Evolutionary conservation across 345 rosid genomes (phyloP), one percentile per base, ranked within the genome.

Genomic region (Eucalyptus lansdowneana): DNA sequence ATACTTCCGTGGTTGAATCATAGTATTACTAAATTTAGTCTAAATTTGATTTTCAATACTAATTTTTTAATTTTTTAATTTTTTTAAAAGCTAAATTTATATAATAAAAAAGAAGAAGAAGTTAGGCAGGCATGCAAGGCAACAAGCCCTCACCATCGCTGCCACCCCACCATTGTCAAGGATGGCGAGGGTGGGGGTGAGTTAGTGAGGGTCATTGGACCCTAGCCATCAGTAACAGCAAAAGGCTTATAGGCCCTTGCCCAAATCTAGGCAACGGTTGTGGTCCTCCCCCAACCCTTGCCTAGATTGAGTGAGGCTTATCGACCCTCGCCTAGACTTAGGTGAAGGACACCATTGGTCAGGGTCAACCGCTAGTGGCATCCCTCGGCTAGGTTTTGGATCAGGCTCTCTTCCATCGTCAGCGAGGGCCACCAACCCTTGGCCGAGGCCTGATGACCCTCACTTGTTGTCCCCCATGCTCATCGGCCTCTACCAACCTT

Each of bases 191-290:
- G 24, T 53, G 58, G 58, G 56, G 56, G 10, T 53, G 58, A 53
- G 1, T 53, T 0, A 53, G 0, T 0, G 11, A 53, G 5, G 58
- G 25, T 53, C 58, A 0, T 19, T 0, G 11, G 11, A 19, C 58
- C 5, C 24, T 19, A 19, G 25, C 58, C 62, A 56, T 4, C 0
- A 1, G 0, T 56, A 13, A 4, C 2, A 56, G 6, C 1, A 0
- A 24, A 24, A 1, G 62, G 29, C 29, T 0, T 56, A 24, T 1
- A 56, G 29, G 62, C 62, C 62, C 12, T 56, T 56, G 29, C 29
- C 62, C 6, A 22, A 22, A 56, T 24, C 29, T 56, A 24, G 13
- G 62, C 62, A 22, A 56, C 6, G 62, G 62, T 56, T 56, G 62
- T 8, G 21, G 9, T 0, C 29, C 6, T 56, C 62, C 62, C 62